A percentile compares a stretch with the other conserved stretches of the same genome.
Conservation (phyloP, 257 asterid genomes). For the Ophiorrhiza pumila region DNA sequence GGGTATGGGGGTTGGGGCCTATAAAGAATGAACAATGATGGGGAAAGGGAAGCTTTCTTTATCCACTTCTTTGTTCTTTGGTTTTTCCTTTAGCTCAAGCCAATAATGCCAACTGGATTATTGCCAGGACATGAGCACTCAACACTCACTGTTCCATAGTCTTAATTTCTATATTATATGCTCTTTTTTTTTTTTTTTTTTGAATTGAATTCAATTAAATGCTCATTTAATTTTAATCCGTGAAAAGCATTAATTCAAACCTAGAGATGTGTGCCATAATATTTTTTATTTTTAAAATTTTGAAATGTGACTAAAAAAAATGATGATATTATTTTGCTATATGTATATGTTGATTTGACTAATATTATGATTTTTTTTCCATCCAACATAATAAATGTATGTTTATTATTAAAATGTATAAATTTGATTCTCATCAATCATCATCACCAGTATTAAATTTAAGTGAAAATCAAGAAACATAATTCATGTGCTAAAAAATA, state of each 20-base stretch:
- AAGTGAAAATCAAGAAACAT: too few species aligned
- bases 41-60: conserved; percentile 17
- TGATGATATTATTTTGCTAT: too few species aligned
- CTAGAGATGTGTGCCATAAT: conserved; percentile 36
- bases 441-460: too few species aligned
- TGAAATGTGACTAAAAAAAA: too few species aligned
- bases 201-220: too few species aligned
- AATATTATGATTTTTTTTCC: too few species aligned
- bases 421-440: too few species aligned
- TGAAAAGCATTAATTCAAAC: conserved; percentile 23
- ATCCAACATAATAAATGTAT: too few species aligned
- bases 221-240: conserved; percentile 10
- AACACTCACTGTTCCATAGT: conserved; percentile 30
- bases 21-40: conserved; percentile 8
- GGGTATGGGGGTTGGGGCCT: conserved; percentile 3
- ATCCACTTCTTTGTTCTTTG: conserved; percentile 22
- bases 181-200: neutral
- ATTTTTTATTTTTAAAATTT: neutral
- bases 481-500: too few species aligned
- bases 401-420: too few species aligned
- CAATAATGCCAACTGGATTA: conserved; percentile 50
- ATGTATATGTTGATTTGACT: too few species aligned
- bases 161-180: neutral
- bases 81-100: conserved; percentile 32
- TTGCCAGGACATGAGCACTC: conserved; percentile 39